Conservation (phyloP, 371 early-diverging fungal genomes). For the Syncephalis plumigaleata region DNA sequence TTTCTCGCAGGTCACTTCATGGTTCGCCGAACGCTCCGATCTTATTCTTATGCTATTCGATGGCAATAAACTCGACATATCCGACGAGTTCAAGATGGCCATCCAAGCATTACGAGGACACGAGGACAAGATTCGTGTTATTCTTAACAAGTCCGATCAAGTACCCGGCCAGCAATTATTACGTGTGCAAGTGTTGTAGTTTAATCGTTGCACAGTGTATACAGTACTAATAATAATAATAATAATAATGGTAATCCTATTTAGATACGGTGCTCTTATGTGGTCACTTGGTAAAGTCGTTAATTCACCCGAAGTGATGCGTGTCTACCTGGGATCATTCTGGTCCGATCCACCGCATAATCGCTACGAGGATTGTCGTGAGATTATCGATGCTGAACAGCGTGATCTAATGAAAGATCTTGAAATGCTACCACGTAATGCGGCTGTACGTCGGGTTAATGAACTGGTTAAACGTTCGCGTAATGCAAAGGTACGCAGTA, state of each 20-base stretch:
- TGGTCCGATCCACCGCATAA: slow-evolving; percentile 60
- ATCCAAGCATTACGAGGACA: slow-evolving; percentile 63
- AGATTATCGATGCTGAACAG: slow-evolving; percentile 54
- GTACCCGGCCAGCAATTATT: slow-evolving; percentile 72
- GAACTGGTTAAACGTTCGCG: slow-evolving; percentile 81
- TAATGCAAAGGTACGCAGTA: slow-evolving; percentile 35
- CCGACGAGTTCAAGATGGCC: slow-evolving; percentile 73
- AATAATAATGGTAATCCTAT: not conserved
- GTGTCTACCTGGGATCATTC: slow-evolving; percentile 71
- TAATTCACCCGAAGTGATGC: slow-evolving; percentile 73
- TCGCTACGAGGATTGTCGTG: slow-evolving; percentile 49
- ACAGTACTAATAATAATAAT: not conserved
- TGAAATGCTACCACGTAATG: slow-evolving; percentile 56
- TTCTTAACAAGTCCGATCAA: slow-evolving; percentile 78
- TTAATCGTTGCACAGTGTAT: not conserved
- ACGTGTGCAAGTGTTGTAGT: slow-evolving; percentile 66
- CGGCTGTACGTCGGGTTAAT: slow-evolving; percentile 77
- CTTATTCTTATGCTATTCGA: slow-evolving; percentile 74
- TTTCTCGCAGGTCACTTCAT: slow-evolving; percentile 60
- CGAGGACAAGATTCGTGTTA: slow-evolving; percentile 70
- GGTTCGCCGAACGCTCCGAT: slow-evolving; percentile 83
- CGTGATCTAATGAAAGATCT: slow-evolving; percentile 59
- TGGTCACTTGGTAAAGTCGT: slow-evolving; percentile 86
- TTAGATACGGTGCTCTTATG: slow-evolving; percentile 78
- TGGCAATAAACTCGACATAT: slow-evolving; percentile 76